Evolutionary conservation across 1,284 basidiomycete species (phyloP), one percentile per base, ranked within the genome.

Genomic region (Filobasidium uniguttulatum): DNA sequence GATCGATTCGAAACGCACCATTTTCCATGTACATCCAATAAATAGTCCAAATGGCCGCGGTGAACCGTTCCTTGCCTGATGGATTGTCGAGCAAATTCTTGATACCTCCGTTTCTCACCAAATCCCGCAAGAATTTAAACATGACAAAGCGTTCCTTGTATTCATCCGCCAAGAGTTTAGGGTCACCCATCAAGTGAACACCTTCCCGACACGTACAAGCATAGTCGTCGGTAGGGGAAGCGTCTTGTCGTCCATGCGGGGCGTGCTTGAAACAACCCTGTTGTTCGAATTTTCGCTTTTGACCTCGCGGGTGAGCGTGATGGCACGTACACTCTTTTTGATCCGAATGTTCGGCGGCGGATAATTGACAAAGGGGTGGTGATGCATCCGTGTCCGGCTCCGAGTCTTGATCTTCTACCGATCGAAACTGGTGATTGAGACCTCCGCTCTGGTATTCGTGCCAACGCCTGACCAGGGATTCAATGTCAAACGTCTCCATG

Each of bases 11-110:
- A n/a, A 23, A 63, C 69, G 58, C 50, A 69, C 71, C 71, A 52
- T 72, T 68, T 58, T 73, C 72, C 2, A 68, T 67, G 28, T 70
- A 55, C 49, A 72, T 59, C 49, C 72, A 64, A 60, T 67, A 73
- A n/a, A 69, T 59, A 1, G 59, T 62, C 70, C 71, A 71, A 28
- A 71, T 49, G 51, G 67, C 68, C 40, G 59, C 62, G 30, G 59
- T 55, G 30, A 68, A 43, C 17, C 55, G 37, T 6, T 56, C 56
- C 29, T 44, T 47, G 19, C 57, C 58, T 49, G 56, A 56, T 25
- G 45, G 5, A 35, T 49, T 34, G 50, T 44, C 36, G 15, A 60
- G 59, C 28, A 56, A 57, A 10, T 60, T 56, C 10, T 64, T 57
- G 19, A 68, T 38, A 22, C 57, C 55, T 3, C 55, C 54, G 8